phyloP scores from a whole-genome alignment of 2,329 filamentous ascomycete genomes.

The Ascochyta rabiei region DNA sequence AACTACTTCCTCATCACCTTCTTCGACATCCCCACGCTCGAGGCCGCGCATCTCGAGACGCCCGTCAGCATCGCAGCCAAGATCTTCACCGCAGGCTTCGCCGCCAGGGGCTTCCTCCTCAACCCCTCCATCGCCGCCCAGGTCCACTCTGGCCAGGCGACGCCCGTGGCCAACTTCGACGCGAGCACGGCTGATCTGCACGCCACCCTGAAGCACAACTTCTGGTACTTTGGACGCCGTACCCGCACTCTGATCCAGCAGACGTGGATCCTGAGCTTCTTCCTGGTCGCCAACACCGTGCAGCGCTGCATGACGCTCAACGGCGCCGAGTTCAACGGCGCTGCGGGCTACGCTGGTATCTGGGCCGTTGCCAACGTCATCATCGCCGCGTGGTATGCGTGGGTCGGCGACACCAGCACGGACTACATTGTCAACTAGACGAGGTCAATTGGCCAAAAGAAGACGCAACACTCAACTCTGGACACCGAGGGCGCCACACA shows the following conservation, averaged over 20 bases:
- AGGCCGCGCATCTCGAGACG: slow-evolving; percentile 68
- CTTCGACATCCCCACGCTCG: slow-evolving; percentile 74
- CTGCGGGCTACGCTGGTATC: slow-evolving; percentile 72
- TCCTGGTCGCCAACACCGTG: slow-evolving; percentile 61
- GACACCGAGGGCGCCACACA: too few relatives aligned
- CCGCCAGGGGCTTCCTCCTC: slow-evolving; percentile 79
- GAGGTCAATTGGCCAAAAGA: neutral
- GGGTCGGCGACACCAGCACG: slow-evolving; percentile 52
- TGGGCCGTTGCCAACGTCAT: slow-evolving; percentile 72
- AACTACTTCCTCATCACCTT: slow-evolving; percentile 74
- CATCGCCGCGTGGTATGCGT: slow-evolving; percentile 63
- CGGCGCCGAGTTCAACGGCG: slow-evolving; percentile 73
- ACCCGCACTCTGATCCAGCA: slow-evolving; percentile 65
- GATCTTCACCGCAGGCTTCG: slow-evolving; percentile 72
- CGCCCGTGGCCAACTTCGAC: slow-evolving; percentile 65
- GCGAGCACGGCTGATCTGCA: slow-evolving; percentile 67
- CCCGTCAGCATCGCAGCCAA: slow-evolving; percentile 55
- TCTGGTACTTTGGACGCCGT: slow-evolving; percentile 73
- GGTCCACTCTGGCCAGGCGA: slow-evolving; percentile 53
- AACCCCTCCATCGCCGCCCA: slow-evolving; percentile 66
- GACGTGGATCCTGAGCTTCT: slow-evolving; percentile 56
- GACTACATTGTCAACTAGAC: slow-evolving; percentile 25
- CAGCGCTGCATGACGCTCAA: slow-evolving; percentile 71
- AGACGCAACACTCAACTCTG: neutral
- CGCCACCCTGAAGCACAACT: slow-evolving; percentile 74